These are phyloP conservation scores for Aechmea fasciata DNA, from an alignment of 176 grass and related monocot genomes.

Conservation along the genomic window DNA sequence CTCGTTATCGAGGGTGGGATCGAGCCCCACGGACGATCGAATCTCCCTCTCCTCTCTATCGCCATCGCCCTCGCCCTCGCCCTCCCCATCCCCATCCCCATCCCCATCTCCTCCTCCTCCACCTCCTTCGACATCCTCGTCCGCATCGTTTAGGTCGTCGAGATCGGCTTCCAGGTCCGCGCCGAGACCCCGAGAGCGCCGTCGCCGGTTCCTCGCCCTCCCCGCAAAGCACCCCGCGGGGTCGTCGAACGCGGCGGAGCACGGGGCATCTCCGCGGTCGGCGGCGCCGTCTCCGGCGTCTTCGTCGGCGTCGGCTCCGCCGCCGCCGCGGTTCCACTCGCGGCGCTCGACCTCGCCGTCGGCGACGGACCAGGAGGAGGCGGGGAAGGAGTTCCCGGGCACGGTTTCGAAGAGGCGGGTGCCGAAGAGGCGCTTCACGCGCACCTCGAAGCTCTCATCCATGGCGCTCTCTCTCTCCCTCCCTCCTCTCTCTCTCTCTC, in stretches of 20 bases:
- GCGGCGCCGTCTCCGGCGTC: constrained; percentile 16
- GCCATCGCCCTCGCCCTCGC: constrained; percentile 13
- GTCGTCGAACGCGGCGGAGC: constrained; percentile 70
- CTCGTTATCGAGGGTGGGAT: constrained; percentile 90
- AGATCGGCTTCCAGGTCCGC: constrained; percentile 37
- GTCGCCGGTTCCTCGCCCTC: constrained; percentile 23
- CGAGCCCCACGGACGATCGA: constrained; percentile 77
- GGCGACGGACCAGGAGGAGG: constrained; percentile 66
- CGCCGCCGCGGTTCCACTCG: constrained; percentile 63
- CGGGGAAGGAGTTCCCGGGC: constrained; percentile 52
- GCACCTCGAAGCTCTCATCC: constrained; percentile 41
- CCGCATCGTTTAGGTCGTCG: constrained; percentile 13
- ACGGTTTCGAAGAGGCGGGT: constrained; percentile 67
- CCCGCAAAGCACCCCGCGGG: constrained; percentile 49
- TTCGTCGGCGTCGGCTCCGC: constrained; percentile 40
- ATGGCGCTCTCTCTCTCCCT: not conserved
- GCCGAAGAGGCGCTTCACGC: constrained; percentile 92
- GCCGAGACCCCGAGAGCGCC: constrained; percentile 16
- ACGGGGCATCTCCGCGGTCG: constrained; percentile 54
- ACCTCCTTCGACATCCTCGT: constrained; percentile 22
- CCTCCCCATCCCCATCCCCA: too few relatives aligned
- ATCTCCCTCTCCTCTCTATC: constrained; percentile 52
- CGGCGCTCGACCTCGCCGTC: constrained; percentile 65
- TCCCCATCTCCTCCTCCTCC: not conserved
- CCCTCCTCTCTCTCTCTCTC: not conserved